These are phyloP conservation scores for Leccinum griseonigrum DNA, from an alignment of 1,284 basidiomycete genomes.

Conservation along the genomic window DNA sequence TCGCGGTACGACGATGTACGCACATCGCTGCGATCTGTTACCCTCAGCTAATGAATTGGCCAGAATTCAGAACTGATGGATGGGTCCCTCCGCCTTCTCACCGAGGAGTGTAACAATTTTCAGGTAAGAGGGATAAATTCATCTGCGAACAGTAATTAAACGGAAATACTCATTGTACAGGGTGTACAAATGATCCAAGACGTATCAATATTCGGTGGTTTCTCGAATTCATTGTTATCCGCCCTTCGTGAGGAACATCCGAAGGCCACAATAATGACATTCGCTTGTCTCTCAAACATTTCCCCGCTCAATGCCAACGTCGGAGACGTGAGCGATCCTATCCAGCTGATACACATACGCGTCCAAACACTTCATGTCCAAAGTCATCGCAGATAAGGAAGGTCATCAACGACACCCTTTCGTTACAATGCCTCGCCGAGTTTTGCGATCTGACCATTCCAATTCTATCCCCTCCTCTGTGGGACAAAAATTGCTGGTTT, in stretches of 20 bases:
- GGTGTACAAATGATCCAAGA: constrained; percentile 69
- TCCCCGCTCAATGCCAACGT: constrained; percentile 34
- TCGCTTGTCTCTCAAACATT: constrained; percentile 54
- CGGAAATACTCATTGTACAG: constrained; percentile 33
- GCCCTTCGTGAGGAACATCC: constrained; percentile 62
- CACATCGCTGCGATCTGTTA: background rate
- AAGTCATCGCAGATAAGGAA: constrained; percentile 35
- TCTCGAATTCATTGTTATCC: constrained; percentile 54
- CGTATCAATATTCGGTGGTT: constrained; percentile 59
- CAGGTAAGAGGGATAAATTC: constrained; percentile 51
- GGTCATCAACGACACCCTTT: constrained; percentile 58
- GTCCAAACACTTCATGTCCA: constrained; percentile 16
- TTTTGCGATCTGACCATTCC: constrained; percentile 56
- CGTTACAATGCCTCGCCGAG: constrained; percentile 51
- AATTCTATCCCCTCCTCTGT: constrained; percentile 46
- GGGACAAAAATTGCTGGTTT: constrained; percentile 44
- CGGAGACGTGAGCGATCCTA: constrained; percentile 43
- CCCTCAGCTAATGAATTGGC: constrained; percentile 9
- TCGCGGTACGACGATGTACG: constrained; percentile 52
- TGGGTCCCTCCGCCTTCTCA: constrained; percentile 56
- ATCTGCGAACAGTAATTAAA: constrained; percentile 3
- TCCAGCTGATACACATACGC: background rate
- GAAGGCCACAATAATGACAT: constrained; percentile 53
- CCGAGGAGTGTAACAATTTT: constrained; percentile 71
- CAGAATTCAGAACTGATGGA: constrained; percentile 65